phyloP scores from a whole-genome alignment of 345 rosid species.

The Eucalyptus paniculata region DNA sequence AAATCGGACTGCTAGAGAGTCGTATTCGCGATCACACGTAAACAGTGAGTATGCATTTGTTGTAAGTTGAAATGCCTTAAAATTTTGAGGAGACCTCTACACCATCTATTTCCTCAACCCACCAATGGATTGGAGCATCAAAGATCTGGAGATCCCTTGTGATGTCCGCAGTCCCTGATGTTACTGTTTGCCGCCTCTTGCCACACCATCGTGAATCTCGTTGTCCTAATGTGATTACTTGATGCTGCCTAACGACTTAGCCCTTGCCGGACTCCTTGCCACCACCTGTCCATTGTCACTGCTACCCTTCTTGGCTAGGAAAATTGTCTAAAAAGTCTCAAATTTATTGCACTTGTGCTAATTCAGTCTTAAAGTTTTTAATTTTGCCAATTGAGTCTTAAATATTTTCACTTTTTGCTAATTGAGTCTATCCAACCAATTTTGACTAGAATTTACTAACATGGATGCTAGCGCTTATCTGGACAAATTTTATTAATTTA shows the following conservation, averaged over 20 bases:
- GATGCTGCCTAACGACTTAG: neutral
- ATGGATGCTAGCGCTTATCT: no score
- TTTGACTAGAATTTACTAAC: no score
- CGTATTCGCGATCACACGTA: neutral
- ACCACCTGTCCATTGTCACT: no score
- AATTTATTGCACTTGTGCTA: no score
- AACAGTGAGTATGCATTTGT: neutral
- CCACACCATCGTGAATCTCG: neutral
- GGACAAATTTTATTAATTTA: no score
- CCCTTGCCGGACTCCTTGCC: no score
- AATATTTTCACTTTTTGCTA: no score
- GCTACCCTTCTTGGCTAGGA: no score
- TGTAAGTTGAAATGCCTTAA: no score
- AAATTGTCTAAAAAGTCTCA: no score
- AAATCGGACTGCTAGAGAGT: neutral
- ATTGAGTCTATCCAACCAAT: no score
- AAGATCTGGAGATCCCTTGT: neutral
- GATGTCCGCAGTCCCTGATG: neutral
- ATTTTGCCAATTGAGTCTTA: no score
- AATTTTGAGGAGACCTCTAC: neutral
- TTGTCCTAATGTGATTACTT: neutral
- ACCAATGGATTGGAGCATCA: neutral
- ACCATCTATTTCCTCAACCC: neutral
- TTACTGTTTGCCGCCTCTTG: neutral
- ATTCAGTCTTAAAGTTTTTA: fast-evolving